Evolutionary conservation across 768 basidiomycete species (phyloP).

Genomic region (Xanthoconium stramineum): DNA sequence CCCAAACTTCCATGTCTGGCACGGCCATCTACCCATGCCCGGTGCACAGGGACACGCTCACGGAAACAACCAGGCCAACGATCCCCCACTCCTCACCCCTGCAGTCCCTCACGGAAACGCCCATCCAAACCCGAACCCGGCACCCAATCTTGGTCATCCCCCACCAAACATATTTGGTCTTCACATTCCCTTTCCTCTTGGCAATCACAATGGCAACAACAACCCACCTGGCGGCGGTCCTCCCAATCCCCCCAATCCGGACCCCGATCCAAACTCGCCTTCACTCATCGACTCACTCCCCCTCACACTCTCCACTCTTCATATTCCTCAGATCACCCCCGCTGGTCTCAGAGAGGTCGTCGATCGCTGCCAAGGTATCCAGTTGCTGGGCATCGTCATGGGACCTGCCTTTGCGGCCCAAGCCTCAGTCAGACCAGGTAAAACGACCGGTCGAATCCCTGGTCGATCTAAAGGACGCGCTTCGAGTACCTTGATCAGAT

Average conservation of each 20-base stretch:
- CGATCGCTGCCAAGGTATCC: conserved; percentile 17
- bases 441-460: background rate
- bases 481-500: background rate
- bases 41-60: conserved; percentile 3
- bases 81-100: conserved; percentile 17
- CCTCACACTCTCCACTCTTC: conserved; percentile 33
- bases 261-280: conserved; percentile 20
- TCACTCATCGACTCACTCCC: conserved; percentile 30
- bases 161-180: conserved; percentile 7
- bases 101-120: background rate
- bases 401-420: conserved; percentile 8
- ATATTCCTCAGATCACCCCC: conserved; percentile 23
- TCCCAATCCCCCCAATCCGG: background rate
- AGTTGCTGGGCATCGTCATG: conserved; percentile 19
- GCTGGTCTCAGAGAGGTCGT: conserved; percentile 19
- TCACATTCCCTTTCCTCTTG: conserved; percentile 9
- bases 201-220: background rate
- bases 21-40: conserved; percentile 1
- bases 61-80: conserved; percentile 1
- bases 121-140: background rate
- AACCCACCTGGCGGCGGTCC: background rate
- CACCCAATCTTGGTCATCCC: conserved; percentile 3
- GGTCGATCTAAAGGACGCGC: background rate
- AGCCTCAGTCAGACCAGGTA: background rate
- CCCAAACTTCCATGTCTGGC: conserved; percentile 5